These are phyloP conservation scores for Fusarium newnesense DNA, from an alignment of 2,329 filamentous ascomycete genomes.

Conservation along the genomic window DNA sequence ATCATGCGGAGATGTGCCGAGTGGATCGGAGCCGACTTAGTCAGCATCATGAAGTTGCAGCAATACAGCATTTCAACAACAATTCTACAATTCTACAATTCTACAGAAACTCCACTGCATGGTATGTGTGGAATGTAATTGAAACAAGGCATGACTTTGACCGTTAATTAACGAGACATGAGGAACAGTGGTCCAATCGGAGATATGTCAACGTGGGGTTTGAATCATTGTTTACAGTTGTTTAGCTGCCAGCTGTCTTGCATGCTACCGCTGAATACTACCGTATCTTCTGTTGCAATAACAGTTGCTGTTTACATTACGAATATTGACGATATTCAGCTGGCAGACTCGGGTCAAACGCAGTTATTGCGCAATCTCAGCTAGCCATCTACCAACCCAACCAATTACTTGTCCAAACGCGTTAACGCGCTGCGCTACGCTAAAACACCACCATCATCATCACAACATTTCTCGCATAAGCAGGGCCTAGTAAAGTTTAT, in stretches of 20 bases:
- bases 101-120: not conserved
- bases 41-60: constrained; percentile 23
- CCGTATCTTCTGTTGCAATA: not conserved
- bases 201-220: constrained; percentile 4
- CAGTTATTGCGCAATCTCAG: constrained; percentile 7
- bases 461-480: constrained; percentile 27
- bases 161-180: not conserved
- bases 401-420: constrained; percentile 28
- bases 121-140: not conserved
- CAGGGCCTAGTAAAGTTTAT: constrained; percentile 24
- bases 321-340: not conserved
- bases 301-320: not conserved
- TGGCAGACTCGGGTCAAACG: not conserved
- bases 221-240: not conserved
- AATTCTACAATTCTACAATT: not conserved
- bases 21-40: constrained; percentile 36
- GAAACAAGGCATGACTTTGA: not conserved
- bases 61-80: not conserved
- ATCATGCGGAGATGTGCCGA: constrained; percentile 34
- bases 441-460: constrained; percentile 36
- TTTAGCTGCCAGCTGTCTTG: constrained; percentile 19
- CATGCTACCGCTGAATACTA: not conserved
- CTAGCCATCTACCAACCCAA: constrained; percentile 13
- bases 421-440: constrained; percentile 27
- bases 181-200: constrained; percentile 26